These are phyloP conservation scores for Tulasnella sp. DNA, from an alignment of 768 basidiomycete genomes.

Conservation along the genomic window DNA sequence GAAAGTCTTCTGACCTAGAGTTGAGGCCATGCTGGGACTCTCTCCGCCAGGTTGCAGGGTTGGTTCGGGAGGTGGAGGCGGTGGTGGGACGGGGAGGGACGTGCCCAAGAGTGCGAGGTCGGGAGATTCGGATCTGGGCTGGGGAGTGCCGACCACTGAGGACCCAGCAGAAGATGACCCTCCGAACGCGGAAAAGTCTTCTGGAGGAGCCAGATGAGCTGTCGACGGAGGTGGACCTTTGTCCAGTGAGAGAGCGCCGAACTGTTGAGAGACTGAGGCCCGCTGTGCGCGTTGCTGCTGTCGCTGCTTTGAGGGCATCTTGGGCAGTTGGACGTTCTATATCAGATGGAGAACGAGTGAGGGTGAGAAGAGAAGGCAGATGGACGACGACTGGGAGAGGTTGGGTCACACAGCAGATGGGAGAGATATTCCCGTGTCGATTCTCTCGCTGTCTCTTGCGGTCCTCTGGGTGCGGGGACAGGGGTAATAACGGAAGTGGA, in stretches of 20 bases:
- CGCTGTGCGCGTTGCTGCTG: background rate
- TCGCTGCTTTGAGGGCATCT: conserved; percentile 2
- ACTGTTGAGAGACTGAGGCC: conserved; percentile 1
- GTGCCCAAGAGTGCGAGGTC: conserved; percentile 13
- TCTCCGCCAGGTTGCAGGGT: background rate
- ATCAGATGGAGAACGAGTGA: background rate
- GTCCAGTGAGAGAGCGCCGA: conserved; percentile 5
- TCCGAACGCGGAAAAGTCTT: conserved; percentile 13
- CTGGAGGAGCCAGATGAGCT: conserved; percentile 8
- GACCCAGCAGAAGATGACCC: conserved; percentile 6
- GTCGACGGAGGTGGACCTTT: background rate
- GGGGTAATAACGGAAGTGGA: background rate
- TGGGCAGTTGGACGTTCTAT: background rate
- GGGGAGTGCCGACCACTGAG: conserved; percentile 6
- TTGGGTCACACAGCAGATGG: background rate
- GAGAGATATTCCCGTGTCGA: background rate
- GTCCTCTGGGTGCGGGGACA: background rate
- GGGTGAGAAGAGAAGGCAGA: background rate
- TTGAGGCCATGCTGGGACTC: background rate
- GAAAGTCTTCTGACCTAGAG: conserved; percentile 1
- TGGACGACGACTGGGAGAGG: background rate
- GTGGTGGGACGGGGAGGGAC: conserved; percentile 1
- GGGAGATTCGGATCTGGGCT: conserved; percentile 10
- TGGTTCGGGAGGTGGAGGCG: background rate
- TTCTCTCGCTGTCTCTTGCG: background rate